Evolutionary conservation across 768 basidiomycete genomes (phyloP).

Genomic region (Podaxis pistillaris): DNA sequence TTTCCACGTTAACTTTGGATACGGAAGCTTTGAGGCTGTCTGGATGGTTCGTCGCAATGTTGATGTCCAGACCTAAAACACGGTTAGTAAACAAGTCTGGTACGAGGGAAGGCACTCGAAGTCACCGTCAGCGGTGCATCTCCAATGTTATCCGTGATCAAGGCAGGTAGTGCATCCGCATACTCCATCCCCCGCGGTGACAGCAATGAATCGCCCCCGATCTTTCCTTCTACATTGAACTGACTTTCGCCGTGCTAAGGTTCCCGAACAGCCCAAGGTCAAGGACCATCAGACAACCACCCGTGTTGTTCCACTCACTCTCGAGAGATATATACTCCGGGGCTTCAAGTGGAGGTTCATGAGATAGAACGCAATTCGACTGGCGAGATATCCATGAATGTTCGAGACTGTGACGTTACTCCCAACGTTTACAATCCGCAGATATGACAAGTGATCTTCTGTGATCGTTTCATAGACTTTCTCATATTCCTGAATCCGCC

Average conservation of each 20-base stretch:
- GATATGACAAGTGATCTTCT: conserved; percentile 86
- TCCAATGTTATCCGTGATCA: conserved; percentile 90
- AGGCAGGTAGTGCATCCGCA: conserved; percentile 76
- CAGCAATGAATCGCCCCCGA: conserved; percentile 93
- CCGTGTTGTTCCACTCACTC: conserved; percentile 50
- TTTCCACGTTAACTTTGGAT: conserved; percentile 96
- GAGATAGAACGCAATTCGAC: conserved; percentile 96
- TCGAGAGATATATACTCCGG: conserved; percentile 91
- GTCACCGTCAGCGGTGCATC: conserved; percentile 81
- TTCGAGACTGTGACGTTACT: conserved; percentile 80
- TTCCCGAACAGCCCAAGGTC: conserved; percentile 10
- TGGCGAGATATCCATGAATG: conserved; percentile 94
- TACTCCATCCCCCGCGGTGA: conserved; percentile 86
- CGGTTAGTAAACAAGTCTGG: background rate
- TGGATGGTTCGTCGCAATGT: conserved; percentile 92
- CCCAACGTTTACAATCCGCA: conserved; percentile 92
- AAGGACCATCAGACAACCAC: conserved; percentile 1
- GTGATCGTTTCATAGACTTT: conserved; percentile 93
- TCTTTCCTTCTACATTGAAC: conserved; percentile 94
- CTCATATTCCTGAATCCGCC: conserved; percentile 92
- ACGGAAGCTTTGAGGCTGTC: conserved; percentile 79
- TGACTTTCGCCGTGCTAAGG: conserved; percentile 94
- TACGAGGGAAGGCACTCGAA: conserved; percentile 10
- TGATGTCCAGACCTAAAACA: conserved; percentile 92
- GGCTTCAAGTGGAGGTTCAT: conserved; percentile 99